A percentile compares a stretch with the other conserved stretches of the same genome.
Conservation (phyloP, 306 rosid species). For the Ochetophila trinervis region DNA sequence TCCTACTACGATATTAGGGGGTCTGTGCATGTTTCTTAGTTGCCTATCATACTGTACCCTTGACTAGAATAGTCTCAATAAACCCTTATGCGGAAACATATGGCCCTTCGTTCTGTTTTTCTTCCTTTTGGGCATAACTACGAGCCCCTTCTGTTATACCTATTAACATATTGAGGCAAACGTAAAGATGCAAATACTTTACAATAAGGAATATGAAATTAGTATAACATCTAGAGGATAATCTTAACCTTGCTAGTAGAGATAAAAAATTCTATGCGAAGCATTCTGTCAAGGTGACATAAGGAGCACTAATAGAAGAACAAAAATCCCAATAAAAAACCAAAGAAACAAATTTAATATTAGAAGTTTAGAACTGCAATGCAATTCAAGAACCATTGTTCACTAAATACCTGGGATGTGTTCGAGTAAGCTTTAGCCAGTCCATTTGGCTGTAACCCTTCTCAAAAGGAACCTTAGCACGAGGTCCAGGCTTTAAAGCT, state of each 20-base stretch:
- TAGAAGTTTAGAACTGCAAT: constrained; percentile 2
- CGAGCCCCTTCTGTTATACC: background rate
- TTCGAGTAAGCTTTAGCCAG: constrained; percentile 87
- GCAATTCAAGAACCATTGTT: background rate
- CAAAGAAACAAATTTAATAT: background rate
- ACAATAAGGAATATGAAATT: background rate
- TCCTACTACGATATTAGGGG: no score
- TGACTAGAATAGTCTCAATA: background rate
- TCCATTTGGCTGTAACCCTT: constrained; percentile 98
- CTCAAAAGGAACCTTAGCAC: constrained; percentile 92
- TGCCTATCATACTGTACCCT: no score
- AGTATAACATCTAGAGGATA: background rate
- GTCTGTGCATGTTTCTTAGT: no score
- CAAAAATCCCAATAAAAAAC: background rate
- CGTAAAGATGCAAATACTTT: constrained; percentile 8
- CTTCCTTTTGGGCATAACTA: background rate
- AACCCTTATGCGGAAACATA: background rate
- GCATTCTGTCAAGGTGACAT: background rate
- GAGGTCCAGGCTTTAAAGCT: constrained; percentile 46
- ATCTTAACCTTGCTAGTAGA: background rate
- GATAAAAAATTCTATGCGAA: background rate
- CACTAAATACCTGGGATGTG: constrained; percentile 71
- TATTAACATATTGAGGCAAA: background rate
- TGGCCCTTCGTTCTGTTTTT: no score
- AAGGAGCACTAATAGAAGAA: background rate